These are phyloP conservation scores for Helianthus annuus DNA, from an alignment of 129 eudicot genomes.

Conservation along the genomic window DNA sequence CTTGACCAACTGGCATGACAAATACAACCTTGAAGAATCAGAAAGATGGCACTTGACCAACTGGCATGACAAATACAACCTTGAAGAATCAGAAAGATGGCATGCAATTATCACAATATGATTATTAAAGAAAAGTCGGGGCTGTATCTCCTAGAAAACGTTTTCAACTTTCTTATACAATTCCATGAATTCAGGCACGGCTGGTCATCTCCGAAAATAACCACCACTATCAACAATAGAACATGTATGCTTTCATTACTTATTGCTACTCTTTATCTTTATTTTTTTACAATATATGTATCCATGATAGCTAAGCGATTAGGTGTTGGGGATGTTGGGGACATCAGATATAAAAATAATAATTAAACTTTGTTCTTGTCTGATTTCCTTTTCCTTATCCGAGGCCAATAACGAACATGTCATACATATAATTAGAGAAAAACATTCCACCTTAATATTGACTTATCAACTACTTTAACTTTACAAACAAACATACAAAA, in stretches of 20 bases:
- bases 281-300: not conserved
- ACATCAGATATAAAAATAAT: not conserved
- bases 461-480: constrained; percentile 21
- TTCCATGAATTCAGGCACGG: too few species aligned
- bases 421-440: not conserved
- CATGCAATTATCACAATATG: too few species aligned
- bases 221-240: not conserved
- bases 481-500: constrained; percentile 12
- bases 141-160: too few species aligned
- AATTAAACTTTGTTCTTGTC: not conserved
- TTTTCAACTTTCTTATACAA: too few species aligned
- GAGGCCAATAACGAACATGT: constrained; percentile 8
- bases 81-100: too few species aligned
- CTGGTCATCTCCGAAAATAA: too few species aligned
- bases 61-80: too few species aligned
- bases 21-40: too few species aligned
- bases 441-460: constrained; percentile 3
- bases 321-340: constrained; percentile 7
- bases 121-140: too few species aligned
- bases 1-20: too few species aligned
- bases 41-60: too few species aligned
- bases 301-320: not conserved
- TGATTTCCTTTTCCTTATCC: constrained; percentile 5
- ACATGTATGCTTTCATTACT: not conserved
- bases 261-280: too few species aligned